phyloP scores from a whole-genome alignment of 495 filamentous ascomycete species.

The Aspergillus ellipticus region DNA sequence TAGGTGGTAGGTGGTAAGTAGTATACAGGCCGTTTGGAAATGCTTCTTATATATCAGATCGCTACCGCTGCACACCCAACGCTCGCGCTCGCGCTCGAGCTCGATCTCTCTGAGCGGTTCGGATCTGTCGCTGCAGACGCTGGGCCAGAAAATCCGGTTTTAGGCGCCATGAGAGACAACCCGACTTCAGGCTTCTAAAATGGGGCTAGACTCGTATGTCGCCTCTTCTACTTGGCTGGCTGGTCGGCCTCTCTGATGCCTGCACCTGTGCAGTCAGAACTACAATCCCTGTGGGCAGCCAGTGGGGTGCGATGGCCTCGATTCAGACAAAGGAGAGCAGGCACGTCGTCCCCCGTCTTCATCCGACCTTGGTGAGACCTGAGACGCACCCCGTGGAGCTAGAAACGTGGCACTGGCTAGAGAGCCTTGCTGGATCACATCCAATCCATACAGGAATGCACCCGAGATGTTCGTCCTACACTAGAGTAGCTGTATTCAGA shows the following conservation, averaged over 20 bases:
- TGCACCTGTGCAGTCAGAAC: constrained; percentile 11
- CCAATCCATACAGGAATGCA: neutral
- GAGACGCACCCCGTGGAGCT: neutral
- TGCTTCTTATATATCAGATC: constrained; percentile 1
- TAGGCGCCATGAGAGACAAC: constrained; percentile 6
- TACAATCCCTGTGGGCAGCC: constrained; percentile 7
- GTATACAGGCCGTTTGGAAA: neutral
- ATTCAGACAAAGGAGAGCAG: neutral
- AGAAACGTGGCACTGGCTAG: neutral
- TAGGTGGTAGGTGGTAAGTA: no score
- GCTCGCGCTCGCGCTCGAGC: no score
- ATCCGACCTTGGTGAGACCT: neutral
- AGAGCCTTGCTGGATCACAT: neutral
- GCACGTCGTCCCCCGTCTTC: neutral
- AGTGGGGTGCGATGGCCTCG: neutral
- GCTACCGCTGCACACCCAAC: neutral
- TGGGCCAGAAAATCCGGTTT: constrained; percentile 1
- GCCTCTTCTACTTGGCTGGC: constrained; percentile 11
- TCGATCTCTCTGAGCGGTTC: no score
- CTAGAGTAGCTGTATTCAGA: neutral
- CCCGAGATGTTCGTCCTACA: neutral
- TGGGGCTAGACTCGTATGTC: neutral
- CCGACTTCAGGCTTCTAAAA: neutral
- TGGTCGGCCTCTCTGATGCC: constrained; percentile 7
- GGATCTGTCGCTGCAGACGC: neutral